Evolutionary conservation across 73 alveolate genomes (phyloP), one percentile per base, ranked within the genome.

Genomic region (Blepharisma stoltei): DNA sequence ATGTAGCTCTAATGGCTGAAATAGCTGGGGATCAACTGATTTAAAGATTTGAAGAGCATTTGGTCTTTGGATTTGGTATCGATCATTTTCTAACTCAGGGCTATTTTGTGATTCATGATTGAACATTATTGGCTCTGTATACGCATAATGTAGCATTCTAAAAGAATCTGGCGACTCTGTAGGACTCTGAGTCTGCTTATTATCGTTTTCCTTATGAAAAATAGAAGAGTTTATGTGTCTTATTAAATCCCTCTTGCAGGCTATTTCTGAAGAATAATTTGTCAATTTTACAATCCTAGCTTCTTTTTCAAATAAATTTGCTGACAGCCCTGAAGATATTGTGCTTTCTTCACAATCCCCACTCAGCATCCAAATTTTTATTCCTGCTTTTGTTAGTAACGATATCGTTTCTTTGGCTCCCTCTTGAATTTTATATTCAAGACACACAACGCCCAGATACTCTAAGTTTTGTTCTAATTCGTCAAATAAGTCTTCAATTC

Each of bases 311-410:
- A 60, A 60, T 14, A 60, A n/a, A 60, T 25, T 38, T 60, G 73
- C 73, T 1, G 73, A n/a, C 6, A 60, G 46, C 2, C 46, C 73
- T 25, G 73, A n/a, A 1, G 73, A 0, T 25, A 60, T 2, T 14
- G 73, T 60, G 73, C 73, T 60, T 60, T 60, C 73, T 60, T 60
- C 73, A 60, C 46, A 14, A 60, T 60, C 73, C 23, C 73, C 73
- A 5, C 73, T 60, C 14, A 60, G 48, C 14, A 60, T 38, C 73
- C 73, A 60, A 25, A 60, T 14, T 60, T 60, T 60, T 60, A 60
- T 60, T 25, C 73, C 73, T 14, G 73, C 73, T 18, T 60, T n/a
- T 60, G 14, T 60, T 2, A 60, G 46, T 8, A 25, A 2, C 5
- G 18, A n/a, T n/a, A 60, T 38, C 2, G 73, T 60, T 20, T 60